Conservation (phyloP, 2,329 filamentous ascomycete genomes). For the Sporothrix phasma region DNA sequence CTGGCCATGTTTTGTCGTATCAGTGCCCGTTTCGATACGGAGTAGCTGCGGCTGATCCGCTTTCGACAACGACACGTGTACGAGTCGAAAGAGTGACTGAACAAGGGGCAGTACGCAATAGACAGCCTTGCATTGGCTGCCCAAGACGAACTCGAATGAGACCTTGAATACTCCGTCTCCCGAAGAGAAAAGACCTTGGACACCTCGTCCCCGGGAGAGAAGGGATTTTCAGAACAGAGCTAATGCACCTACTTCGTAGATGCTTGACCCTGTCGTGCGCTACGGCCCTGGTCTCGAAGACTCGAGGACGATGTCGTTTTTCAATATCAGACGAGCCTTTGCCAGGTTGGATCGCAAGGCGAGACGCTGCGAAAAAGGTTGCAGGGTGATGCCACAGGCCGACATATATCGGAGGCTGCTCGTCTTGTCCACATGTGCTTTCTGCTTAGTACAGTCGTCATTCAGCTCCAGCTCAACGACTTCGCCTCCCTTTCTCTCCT, state of each 20-base stretch:
- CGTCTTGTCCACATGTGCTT: neutral
- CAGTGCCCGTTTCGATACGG: no score
- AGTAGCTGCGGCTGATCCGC: no score
- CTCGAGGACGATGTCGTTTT: no score
- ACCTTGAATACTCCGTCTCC: no score
- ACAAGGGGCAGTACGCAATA: neutral
- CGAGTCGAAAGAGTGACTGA: neutral
- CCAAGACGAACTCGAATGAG: no score
- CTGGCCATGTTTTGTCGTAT: neutral
- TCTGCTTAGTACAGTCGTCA: neutral
- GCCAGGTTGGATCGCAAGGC: neutral
- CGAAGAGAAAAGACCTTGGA: no score
- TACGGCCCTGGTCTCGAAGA: neutral
- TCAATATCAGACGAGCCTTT: neutral
- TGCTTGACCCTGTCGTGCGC: neutral
- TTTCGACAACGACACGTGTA: neutral
- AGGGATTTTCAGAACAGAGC: no score
- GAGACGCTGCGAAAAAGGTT: neutral
- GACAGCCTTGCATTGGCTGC: neutral
- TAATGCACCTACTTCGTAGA: neutral
- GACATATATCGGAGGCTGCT: slow-evolving; percentile 5
- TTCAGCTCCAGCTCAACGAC: neutral
- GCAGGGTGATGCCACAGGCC: neutral
- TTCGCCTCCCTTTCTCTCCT: no score
- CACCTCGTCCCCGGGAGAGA: no score